These are phyloP conservation scores for Sphagnum tenellum DNA, from an alignment of 225 moss, liverwort and hornwort genomes.

Conservation along the genomic window DNA sequence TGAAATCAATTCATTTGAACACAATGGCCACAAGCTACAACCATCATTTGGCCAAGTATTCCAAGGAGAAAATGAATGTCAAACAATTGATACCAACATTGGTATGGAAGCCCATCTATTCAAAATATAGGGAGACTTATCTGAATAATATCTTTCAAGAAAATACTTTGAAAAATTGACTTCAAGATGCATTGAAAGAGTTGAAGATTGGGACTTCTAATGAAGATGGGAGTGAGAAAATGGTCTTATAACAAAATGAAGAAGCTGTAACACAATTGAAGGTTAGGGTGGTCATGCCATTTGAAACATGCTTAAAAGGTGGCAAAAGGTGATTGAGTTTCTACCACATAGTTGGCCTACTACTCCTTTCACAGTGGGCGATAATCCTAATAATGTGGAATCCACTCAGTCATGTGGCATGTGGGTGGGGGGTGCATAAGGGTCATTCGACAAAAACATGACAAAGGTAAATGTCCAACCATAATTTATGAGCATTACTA, in stretches of 20 bases:
- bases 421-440: too few species aligned
- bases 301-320: too few species aligned
- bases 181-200: slow-evolving; percentile 3
- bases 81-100: slow-evolving; percentile 5
- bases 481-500: too few species aligned
- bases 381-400: too few species aligned
- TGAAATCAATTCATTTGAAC: slow-evolving; percentile 2
- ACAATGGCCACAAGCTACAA: slow-evolving; percentile 5
- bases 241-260: slow-evolving; percentile 1
- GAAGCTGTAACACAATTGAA: too few species aligned
- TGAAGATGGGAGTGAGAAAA: neutral
- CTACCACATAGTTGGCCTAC: too few species aligned
- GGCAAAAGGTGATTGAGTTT: too few species aligned
- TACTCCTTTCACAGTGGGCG: too few species aligned
- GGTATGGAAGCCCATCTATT: slow-evolving; percentile 8
- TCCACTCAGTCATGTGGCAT: too few species aligned
- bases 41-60: slow-evolving; percentile 6
- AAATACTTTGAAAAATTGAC: slow-evolving; percentile 3
- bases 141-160: slow-evolving; percentile 2
- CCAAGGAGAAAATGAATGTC: slow-evolving; percentile 1
- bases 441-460: too few species aligned
- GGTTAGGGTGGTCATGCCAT: too few species aligned
- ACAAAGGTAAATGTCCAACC: too few species aligned
- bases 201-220: slow-evolving; percentile 5
- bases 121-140: slow-evolving; percentile 2